Evolutionary conservation across 116 monocot genomes (phyloP).

Genomic region (Dioscorea cayenensis): DNA sequence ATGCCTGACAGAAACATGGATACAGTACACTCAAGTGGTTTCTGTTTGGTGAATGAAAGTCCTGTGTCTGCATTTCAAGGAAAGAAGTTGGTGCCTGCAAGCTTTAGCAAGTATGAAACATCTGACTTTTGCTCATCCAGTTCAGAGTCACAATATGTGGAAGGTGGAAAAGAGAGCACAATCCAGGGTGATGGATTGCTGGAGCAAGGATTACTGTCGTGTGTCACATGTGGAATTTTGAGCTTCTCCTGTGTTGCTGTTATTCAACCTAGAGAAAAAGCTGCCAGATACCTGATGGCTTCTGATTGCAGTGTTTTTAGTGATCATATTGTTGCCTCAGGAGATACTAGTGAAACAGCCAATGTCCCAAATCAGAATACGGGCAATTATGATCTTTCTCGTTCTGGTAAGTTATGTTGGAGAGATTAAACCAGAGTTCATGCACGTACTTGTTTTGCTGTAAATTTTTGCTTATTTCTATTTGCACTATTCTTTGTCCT

Average conservation of each 20-base stretch:
- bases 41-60: slow-evolving; percentile 13
- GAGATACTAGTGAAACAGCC: slow-evolving; percentile 16
- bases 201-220: slow-evolving; percentile 86
- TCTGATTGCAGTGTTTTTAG: slow-evolving; percentile 53
- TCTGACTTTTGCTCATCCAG: slow-evolving; percentile 15
- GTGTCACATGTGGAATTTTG: slow-evolving; percentile 97
- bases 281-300: slow-evolving; percentile 62
- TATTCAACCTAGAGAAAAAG: slow-evolving; percentile 63
- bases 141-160: slow-evolving; percentile 24
- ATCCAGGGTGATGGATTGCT: slow-evolving; percentile 43
- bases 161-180: slow-evolving; percentile 38
- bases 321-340: slow-evolving; percentile 23
- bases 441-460: neutral
- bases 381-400: slow-evolving; percentile 5
- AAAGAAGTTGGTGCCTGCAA: slow-evolving; percentile 17
- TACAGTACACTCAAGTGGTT: slow-evolving; percentile 2
- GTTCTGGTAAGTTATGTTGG: slow-evolving; percentile 28
- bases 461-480: neutral
- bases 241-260: slow-evolving; percentile 94
- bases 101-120: slow-evolving; percentile 18
- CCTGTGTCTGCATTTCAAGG: slow-evolving; percentile 11
- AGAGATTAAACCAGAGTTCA: neutral
- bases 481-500: neutral
- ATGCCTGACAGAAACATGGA: slow-evolving; percentile 20
- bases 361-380: slow-evolving; percentile 9